Base-by-base conservation (phyloP, 2,329 filamentous ascomycete genomes). In the Diaporthe nobilis region DNA sequence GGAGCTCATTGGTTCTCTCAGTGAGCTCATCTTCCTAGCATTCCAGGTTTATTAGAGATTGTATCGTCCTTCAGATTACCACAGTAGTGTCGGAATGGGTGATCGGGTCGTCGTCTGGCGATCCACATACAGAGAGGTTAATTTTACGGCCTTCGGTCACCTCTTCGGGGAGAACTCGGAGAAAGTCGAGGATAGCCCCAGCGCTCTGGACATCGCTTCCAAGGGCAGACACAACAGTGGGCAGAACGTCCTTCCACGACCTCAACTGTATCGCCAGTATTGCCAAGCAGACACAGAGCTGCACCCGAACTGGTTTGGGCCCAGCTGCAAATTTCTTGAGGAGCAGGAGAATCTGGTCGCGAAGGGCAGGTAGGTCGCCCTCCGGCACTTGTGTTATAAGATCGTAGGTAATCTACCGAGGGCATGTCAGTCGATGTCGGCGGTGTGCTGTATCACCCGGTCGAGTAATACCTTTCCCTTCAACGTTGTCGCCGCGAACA, bases 91-190 rank as follows among this genome's bases (percentile, higher is more conserved):
- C 81, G 79, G 78, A 78, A 78, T 78, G 79, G 78, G 79, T 75
- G 80, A 84, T 82, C 81, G 86, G 84, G 86, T 85, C 86, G 87
- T 84, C 86, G 83, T 83, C 82, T 86, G 84, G 88, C 88, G 88
- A 88, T 93, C 92, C 90, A 96, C 95, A 88, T 97, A 98, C 96
- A 92, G 95, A 96, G 87, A 99, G 91, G 90, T 95, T 98, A 90
- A 99, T 98, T 89, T 98, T 99, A 87, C 97, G 95, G 87, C 97
- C 97, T 90, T 99, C 96, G 80, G 95, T 98, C 83, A 99, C 97
- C 90, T 99, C 97, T 89, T 99, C 97, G 74, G 97, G 97, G 79
- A 99, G 92, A 81, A 99, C 96, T 85, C 95, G 95, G 79, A 99
- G 90, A 85, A 99, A 99, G 85, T 99, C 97, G 82, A 99, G 89